Evolutionary conservation across 495 filamentous ascomycete species (phyloP).

Genomic region (Haplographium delicatum): DNA sequence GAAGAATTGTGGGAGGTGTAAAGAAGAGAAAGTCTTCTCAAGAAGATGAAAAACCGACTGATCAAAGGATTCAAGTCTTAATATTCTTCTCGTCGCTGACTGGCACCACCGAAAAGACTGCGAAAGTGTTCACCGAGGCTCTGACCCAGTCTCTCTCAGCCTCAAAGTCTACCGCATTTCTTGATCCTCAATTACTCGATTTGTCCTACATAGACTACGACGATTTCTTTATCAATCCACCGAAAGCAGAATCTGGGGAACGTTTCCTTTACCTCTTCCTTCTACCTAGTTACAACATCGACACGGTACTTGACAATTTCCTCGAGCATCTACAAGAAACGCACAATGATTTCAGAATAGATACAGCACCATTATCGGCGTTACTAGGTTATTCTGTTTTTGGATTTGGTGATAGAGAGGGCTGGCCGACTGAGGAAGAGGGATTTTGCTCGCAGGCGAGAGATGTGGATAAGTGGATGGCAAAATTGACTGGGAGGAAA

Average conservation of each 20-base stretch:
- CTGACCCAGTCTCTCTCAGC: slow-evolving; percentile 33
- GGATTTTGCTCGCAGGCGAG: slow-evolving; percentile 89
- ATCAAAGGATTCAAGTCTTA: slow-evolving; percentile 61
- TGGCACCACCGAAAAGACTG: slow-evolving; percentile 67
- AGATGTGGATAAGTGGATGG: slow-evolving; percentile 92
- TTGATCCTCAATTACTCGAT: slow-evolving; percentile 66
- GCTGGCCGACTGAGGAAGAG: slow-evolving; percentile 84
- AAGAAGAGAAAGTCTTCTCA: slow-evolving; percentile 30
- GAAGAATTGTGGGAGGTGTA: slow-evolving; percentile 43
- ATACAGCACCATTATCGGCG: slow-evolving; percentile 72
- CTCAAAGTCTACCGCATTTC: slow-evolving; percentile 30
- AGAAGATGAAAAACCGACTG: slow-evolving; percentile 17
- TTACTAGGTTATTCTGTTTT: slow-evolving; percentile 88
- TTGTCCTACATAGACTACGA: slow-evolving; percentile 84
- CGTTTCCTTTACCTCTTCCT: slow-evolving; percentile 78
- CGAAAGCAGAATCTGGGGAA: slow-evolving; percentile 36
- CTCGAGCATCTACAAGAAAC: slow-evolving; percentile 82
- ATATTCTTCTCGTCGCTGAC: slow-evolving; percentile 88
- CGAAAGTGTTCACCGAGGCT: slow-evolving; percentile 49
- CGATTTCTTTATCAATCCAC: slow-evolving; percentile 72
- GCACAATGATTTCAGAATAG: slow-evolving; percentile 92
- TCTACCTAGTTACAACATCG: slow-evolving; percentile 87
- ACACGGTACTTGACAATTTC: slow-evolving; percentile 77
- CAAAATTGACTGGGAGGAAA: slow-evolving; percentile 77
- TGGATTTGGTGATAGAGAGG: slow-evolving; percentile 84